Percentiles rank a stretch among this genome's conserved stretches.
These are phyloP conservation scores for Harringtonia aguacate DNA, from an alignment of 2,329 filamentous ascomycete species.

Conservation along the genomic window DNA sequence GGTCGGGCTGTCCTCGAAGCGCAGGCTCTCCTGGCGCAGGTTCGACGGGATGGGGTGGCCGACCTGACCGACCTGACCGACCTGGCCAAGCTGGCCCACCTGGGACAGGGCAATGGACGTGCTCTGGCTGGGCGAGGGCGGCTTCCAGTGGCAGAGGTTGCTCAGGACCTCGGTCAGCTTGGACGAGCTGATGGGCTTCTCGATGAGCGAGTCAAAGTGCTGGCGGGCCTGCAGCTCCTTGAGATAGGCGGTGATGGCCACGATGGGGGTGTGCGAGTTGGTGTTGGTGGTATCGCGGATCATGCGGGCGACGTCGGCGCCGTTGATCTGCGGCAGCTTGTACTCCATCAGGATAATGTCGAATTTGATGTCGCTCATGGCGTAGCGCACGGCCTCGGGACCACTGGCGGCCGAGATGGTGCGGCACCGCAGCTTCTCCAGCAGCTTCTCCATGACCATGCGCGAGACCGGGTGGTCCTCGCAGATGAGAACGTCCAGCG, in stretches of 20 bases:
- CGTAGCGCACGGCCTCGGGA: slow-evolving; percentile 83
- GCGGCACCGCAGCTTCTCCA: slow-evolving; percentile 90
- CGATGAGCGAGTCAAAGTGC: slow-evolving; percentile 89
- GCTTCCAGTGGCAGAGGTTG: slow-evolving; percentile 87
- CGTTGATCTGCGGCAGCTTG: slow-evolving; percentile 88
- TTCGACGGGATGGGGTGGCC: slow-evolving; percentile 52
- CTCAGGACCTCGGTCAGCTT: slow-evolving; percentile 85
- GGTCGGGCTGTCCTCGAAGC: slow-evolving; percentile 72
- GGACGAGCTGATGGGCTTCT: slow-evolving; percentile 89
- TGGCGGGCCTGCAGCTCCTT: slow-evolving; percentile 93
- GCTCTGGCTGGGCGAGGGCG: slow-evolving; percentile 44
- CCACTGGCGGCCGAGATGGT: slow-evolving; percentile 88
- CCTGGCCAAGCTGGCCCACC: no score
- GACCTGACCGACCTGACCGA: no score
- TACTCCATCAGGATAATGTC: slow-evolving; percentile 98
- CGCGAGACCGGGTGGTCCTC: slow-evolving; percentile 96
- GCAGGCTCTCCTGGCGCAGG: slow-evolving; percentile 52
- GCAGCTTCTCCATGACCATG: slow-evolving; percentile 96
- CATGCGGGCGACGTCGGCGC: slow-evolving; percentile 93
- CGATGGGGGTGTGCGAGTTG: slow-evolving; percentile 89
- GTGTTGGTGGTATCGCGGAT: slow-evolving; percentile 93
- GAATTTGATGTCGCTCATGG: slow-evolving; percentile 95
- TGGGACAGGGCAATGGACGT: slow-evolving; percentile 28
- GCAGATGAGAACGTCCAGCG: slow-evolving; percentile 88
- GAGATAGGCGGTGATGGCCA: slow-evolving; percentile 94